Conservation (phyloP, 257 asterid species). For the Nicotiana sylvestris region DNA sequence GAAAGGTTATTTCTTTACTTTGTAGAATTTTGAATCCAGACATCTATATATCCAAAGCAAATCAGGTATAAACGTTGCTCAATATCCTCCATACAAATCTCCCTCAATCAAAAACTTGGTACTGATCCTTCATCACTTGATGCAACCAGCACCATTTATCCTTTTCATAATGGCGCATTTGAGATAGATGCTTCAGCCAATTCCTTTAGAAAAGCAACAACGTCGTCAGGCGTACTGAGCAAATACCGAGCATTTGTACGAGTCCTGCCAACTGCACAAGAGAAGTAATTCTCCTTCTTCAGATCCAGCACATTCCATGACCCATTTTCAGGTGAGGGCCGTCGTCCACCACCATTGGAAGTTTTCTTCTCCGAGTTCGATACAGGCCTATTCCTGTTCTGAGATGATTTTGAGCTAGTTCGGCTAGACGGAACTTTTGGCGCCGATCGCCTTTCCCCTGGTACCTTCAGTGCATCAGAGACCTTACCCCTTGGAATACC, state of each 20-base stretch:
- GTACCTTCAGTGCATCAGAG: slow-evolving; percentile 33
- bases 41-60: background rate
- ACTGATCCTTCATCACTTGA: background rate
- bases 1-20: background rate
- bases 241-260: slow-evolving; percentile 82
- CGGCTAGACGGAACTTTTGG: slow-evolving; percentile 36
- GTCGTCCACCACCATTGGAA: slow-evolving; percentile 29
- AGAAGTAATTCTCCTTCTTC: slow-evolving; percentile 88
- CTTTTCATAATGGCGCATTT: background rate
- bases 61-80: background rate
- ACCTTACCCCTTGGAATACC: slow-evolving; percentile 44
- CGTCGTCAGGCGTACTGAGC: slow-evolving; percentile 58
- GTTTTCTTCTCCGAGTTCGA: slow-evolving; percentile 34
- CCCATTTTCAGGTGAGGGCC: slow-evolving; percentile 36
- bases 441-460: slow-evolving; percentile 36
- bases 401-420: slow-evolving; percentile 43
- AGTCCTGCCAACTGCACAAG: slow-evolving; percentile 81
- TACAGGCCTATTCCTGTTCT: slow-evolving; percentile 27
- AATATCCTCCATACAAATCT: slow-evolving; percentile 2
- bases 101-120: background rate
- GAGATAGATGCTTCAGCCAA: slow-evolving; percentile 38
- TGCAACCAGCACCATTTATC: slow-evolving; percentile 1
- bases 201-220: slow-evolving; percentile 56
- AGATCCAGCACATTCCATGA: slow-evolving; percentile 89
- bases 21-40: background rate